A percentile compares a stretch with the other conserved stretches of the same genome.
Conservation (phyloP, 176 grass and related monocot genomes). For the Aechmea fasciata region DNA sequence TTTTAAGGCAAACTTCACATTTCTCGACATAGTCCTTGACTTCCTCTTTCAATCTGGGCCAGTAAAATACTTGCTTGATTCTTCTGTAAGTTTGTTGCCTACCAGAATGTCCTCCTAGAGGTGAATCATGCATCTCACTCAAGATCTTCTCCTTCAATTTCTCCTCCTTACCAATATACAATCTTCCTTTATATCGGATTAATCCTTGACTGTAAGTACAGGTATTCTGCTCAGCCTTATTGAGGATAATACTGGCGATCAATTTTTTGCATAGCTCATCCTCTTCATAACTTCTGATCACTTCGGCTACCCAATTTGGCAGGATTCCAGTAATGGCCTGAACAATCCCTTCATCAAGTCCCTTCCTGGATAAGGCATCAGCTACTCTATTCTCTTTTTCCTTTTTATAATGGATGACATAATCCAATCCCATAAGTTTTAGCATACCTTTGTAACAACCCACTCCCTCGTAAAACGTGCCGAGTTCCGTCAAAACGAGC, state of each 20-base stretch:
- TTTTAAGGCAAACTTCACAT: background rate
- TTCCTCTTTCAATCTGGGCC: background rate
- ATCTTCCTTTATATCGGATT: background rate
- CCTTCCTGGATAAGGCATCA: background rate
- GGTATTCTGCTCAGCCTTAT: too few relatives aligned
- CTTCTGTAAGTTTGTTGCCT: background rate
- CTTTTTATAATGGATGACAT: background rate
- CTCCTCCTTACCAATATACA: background rate
- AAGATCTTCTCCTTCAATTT: too few relatives aligned
- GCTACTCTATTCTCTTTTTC: background rate
- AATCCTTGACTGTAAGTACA: background rate
- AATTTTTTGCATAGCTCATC: too few relatives aligned
- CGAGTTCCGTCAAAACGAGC: too few relatives aligned
- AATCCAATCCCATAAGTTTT: background rate
- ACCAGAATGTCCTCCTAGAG: too few relatives aligned
- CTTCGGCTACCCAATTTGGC: background rate
- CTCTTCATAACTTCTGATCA: background rate
- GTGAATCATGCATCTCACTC: background rate
- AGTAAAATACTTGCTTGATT: conserved; percentile 1
- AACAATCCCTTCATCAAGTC: background rate
- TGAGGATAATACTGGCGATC: too few relatives aligned
- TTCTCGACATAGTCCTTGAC: background rate
- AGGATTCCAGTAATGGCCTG: too few relatives aligned
- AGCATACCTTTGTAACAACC: background rate
- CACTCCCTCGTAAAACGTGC: too few relatives aligned